Percentiles rank a stretch among this genome's conserved stretches.
Conservation (phyloP, 108 stramenopile species). For the Cyclostephanos tholiformis region DNA sequence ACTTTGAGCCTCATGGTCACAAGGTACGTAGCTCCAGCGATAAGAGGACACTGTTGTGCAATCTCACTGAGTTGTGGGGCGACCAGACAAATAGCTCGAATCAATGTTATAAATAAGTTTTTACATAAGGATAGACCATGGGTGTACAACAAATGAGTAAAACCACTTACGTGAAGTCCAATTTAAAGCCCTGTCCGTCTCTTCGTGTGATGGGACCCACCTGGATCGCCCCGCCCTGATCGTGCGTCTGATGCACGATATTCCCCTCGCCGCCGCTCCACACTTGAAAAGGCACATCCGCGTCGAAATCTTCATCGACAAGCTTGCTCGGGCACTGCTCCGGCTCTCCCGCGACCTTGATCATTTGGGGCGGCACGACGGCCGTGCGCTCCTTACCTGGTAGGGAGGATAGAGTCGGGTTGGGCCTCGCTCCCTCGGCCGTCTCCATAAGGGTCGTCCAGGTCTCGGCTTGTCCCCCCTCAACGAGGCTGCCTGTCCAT, state of each 20-base stretch:
- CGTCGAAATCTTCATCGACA: slow-evolving; percentile 32
- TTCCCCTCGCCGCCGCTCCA: slow-evolving; percentile 46
- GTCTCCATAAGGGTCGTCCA: slow-evolving; percentile 39
- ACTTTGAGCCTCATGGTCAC: slow-evolving; percentile 55
- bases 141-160: neutral
- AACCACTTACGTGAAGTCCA: slow-evolving; percentile 10
- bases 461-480: slow-evolving; percentile 16
- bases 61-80: slow-evolving; percentile 11
- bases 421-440: slow-evolving; percentile 23
- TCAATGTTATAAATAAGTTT: neutral
- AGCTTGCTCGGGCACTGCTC: slow-evolving; percentile 31
- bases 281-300: slow-evolving; percentile 21
- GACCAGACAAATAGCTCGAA: neutral
- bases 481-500: slow-evolving; percentile 20
- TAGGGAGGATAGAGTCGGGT: slow-evolving; percentile 10
- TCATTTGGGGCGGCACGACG: neutral
- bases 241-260: slow-evolving; percentile 11
- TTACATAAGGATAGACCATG: neutral
- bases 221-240: slow-evolving; percentile 16
- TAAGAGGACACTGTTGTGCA: slow-evolving; percentile 29
- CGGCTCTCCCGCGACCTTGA: slow-evolving; percentile 11
- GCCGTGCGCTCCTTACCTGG: slow-evolving; percentile 1
- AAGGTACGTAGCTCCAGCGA: slow-evolving; percentile 34
- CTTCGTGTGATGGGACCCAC: slow-evolving; percentile 4
- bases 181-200: slow-evolving; percentile 8